Evolutionary conservation across 2,329 filamentous ascomycete genomes (phyloP).

Genomic region (Beauveria caledonica): DNA sequence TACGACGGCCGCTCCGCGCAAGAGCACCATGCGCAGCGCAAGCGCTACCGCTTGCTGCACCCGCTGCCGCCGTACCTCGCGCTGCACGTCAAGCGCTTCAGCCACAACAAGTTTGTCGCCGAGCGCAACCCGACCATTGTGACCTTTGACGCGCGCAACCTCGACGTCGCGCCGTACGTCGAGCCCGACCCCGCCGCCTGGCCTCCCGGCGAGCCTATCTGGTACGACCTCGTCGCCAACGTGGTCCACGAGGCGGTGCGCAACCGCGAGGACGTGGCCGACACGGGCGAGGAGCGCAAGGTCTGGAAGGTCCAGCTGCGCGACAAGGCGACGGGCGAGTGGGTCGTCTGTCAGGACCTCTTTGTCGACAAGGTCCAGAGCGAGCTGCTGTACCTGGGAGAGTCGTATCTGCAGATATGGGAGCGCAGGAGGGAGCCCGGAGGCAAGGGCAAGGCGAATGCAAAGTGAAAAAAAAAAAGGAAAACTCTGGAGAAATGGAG

Average conservation of each 20-base stretch:
- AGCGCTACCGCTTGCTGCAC: conserved; percentile 82
- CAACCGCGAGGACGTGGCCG: conserved; percentile 74
- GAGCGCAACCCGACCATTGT: conserved; percentile 98
- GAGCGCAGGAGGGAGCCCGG: conserved; percentile 61
- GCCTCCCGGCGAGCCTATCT: conserved; percentile 71
- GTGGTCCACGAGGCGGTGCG: conserved; percentile 80
- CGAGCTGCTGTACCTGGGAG: conserved; percentile 84
- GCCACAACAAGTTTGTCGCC: conserved; percentile 89
- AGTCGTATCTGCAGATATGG: conserved; percentile 96
- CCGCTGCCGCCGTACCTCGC: conserved; percentile 85
- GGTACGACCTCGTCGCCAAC: conserved; percentile 94
- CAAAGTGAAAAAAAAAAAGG: background rate
- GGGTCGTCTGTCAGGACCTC: conserved; percentile 89
- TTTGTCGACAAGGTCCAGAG: conserved; percentile 84
- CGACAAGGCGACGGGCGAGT: conserved; percentile 74
- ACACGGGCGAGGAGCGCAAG: conserved; percentile 77
- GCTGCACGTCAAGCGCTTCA: conserved; percentile 96
- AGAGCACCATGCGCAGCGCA: conserved; percentile 80
- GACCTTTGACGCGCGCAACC: conserved; percentile 74
- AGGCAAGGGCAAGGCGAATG: conserved; percentile 26
- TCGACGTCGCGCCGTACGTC: conserved; percentile 86
- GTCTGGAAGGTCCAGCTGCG: conserved; percentile 90
- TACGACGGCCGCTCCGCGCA: conserved; percentile 86
- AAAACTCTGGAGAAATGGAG: too few species aligned
- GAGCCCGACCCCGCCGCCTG: conserved; percentile 72